Conservation (phyloP, 202 grass and related monocot genomes). For the Carex arenaria region DNA sequence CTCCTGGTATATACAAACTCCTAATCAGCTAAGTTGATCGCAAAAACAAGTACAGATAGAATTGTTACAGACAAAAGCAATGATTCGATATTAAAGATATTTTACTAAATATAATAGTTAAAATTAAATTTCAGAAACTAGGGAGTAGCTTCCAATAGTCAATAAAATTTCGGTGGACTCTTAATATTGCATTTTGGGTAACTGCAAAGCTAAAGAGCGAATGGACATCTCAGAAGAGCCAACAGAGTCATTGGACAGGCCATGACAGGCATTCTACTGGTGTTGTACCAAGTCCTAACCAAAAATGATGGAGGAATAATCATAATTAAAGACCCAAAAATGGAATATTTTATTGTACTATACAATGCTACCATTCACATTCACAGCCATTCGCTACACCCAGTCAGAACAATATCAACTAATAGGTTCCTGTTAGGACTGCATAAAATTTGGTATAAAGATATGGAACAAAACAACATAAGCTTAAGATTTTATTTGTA, state of each 20-base stretch:
- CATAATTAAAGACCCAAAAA: background rate
- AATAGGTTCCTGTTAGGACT: background rate
- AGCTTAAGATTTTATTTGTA: conserved; percentile 16
- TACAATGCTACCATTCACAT: background rate
- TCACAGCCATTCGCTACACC: background rate
- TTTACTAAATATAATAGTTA: background rate
- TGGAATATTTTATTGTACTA: background rate
- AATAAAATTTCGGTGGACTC: background rate
- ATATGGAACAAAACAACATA: conserved; percentile 28
- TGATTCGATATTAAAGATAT: background rate
- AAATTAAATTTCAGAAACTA: background rate
- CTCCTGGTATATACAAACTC: conserved; percentile 52
- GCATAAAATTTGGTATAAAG: background rate
- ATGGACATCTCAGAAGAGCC: background rate
- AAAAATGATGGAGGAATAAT: background rate
- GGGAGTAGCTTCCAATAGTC: background rate
- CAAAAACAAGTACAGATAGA: conserved; percentile 4
- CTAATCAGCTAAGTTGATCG: background rate
- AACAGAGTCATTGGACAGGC: background rate
- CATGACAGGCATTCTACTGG: background rate
- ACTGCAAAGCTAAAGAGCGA: background rate
- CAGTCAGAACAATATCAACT: background rate
- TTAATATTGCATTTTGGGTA: background rate
- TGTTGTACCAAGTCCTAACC: background rate
- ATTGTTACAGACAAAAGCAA: background rate